Conservation (phyloP, 148 eudicot species). For the Rhododendron simsii region DNA sequence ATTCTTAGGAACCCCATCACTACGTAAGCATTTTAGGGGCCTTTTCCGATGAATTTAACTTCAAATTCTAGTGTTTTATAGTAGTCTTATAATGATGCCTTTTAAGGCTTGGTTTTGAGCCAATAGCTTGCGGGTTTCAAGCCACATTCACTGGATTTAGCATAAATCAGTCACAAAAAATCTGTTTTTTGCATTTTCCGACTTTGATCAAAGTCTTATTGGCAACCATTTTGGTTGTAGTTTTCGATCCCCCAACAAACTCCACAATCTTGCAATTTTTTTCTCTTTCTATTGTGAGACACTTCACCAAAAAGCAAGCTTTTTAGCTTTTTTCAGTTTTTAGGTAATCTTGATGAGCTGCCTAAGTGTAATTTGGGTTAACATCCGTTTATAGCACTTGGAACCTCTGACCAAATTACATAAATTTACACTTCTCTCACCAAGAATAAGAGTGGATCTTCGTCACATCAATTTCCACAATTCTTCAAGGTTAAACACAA, state of each 20-base stretch:
- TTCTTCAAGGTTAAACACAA: neutral
- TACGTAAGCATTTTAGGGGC: neutral
- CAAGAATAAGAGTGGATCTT: neutral
- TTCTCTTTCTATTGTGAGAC: neutral
- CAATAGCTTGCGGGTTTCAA: neutral
- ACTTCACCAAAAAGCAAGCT: neutral
- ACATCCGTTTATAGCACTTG: neutral
- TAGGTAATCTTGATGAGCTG: neutral
- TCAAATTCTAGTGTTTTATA: neutral
- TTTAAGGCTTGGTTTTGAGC: neutral
- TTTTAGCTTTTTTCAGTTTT: neutral
- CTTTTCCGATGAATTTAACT: neutral
- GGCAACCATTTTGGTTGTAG: neutral
- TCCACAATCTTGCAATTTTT: neutral
- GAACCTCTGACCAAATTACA: neutral
- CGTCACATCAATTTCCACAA: neutral
- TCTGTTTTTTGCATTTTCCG: neutral
- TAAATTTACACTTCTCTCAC: neutral
- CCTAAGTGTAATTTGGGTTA: neutral
- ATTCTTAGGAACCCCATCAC: neutral
- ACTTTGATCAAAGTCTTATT: neutral
- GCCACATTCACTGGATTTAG: neutral
- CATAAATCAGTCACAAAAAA: neutral
- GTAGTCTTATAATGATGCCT: neutral
- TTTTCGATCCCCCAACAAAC: neutral